Evolutionary conservation across 345 rosid genomes (phyloP).

Genomic region (Durio zibethinus): DNA sequence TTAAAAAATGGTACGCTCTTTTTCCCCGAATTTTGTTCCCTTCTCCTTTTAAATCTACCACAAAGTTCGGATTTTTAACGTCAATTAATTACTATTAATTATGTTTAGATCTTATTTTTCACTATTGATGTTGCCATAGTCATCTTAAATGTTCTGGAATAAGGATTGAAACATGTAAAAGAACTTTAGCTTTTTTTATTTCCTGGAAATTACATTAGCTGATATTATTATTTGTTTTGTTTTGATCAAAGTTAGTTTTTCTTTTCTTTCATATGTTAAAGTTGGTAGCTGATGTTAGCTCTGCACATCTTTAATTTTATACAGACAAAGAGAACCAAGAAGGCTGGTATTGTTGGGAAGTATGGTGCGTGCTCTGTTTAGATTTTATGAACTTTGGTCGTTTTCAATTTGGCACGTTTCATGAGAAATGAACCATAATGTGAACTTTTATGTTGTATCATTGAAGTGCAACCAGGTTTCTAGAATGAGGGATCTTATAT

Average conservation of each 20-base stretch:
- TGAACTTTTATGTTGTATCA: background rate
- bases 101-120: no score
- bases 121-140: background rate
- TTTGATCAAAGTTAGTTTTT: background rate
- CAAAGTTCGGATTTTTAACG: background rate
- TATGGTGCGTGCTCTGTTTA: slow-evolving; percentile 39
- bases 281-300: background rate
- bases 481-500: background rate
- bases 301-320: background rate
- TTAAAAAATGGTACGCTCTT: background rate
- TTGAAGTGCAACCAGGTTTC: background rate
- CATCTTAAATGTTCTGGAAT: background rate
- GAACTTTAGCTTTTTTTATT: no score
- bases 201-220: background rate
- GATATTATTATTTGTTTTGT: background rate
- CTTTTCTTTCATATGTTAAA: background rate
- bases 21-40: background rate
- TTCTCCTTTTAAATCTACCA: background rate
- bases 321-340: slow-evolving; percentile 79
- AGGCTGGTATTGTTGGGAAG: slow-evolving; percentile 74
- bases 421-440: background rate
- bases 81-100: no score
- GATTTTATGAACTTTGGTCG: background rate
- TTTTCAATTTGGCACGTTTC: background rate
- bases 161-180: background rate